These are phyloP conservation scores for Dothideomycetes sp. DNA, from an alignment of 2,329 filamentous ascomycete species.

Conservation along the genomic window DNA sequence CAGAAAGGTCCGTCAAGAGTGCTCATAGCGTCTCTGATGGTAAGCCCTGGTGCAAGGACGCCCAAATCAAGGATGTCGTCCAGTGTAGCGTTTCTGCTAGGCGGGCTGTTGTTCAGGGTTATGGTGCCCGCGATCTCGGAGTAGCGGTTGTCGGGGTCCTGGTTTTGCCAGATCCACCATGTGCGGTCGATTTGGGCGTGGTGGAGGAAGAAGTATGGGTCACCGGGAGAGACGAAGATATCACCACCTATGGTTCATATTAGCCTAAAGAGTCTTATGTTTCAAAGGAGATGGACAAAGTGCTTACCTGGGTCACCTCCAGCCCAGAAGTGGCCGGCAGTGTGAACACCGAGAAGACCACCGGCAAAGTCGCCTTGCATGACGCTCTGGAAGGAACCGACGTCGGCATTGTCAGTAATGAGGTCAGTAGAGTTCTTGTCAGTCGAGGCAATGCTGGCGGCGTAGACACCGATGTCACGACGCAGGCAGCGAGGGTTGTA, in stretches of 20 bases:
- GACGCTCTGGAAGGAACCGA: constrained; percentile 14
- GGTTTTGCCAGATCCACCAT: constrained; percentile 42
- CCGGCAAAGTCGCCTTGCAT: constrained; percentile 16
- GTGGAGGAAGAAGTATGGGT: constrained; percentile 38
- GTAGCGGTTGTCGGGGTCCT: constrained; percentile 24
- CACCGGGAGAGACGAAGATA: constrained; percentile 32
- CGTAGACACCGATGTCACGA: constrained; percentile 23
- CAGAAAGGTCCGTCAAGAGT: constrained; percentile 35
- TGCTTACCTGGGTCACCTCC: constrained; percentile 31
- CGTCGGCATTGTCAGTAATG: constrained; percentile 12
- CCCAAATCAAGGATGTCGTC: constrained; percentile 30
- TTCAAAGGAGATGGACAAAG: too few species aligned
- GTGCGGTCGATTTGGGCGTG: constrained; percentile 37
- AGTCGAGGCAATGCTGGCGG: constrained; percentile 8
- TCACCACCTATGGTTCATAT: constrained; percentile 35
- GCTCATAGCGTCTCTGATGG: constrained; percentile 29
- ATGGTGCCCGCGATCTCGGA: constrained; percentile 27
- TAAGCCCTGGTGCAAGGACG: constrained; percentile 20
- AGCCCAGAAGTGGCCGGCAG: constrained; percentile 35
- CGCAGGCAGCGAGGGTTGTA: constrained; percentile 25
- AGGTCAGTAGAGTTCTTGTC: constrained; percentile 12
- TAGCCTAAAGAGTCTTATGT: too few species aligned
- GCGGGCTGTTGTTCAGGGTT: constrained; percentile 32
- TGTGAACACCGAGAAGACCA: constrained; percentile 26
- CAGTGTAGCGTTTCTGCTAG: constrained; percentile 31